Conservation (phyloP, 495 filamentous ascomycete species). For the Lepidopterella palustris region DNA sequence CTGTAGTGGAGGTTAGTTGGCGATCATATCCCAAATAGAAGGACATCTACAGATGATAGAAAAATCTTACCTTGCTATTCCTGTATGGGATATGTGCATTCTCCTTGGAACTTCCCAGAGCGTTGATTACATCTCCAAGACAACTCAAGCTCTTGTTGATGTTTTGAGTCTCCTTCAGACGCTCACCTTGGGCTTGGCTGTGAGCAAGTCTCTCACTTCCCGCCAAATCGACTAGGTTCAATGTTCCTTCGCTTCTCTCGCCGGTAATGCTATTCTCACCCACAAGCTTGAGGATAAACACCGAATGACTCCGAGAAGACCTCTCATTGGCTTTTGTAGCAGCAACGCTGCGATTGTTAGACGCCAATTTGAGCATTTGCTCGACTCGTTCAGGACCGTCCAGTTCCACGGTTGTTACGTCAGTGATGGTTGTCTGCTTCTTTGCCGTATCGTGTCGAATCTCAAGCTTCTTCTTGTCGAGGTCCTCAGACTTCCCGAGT, state of each 20-base stretch:
- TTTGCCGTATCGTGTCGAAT: slow-evolving; percentile 78
- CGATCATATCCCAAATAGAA: background rate
- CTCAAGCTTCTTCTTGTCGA: slow-evolving; percentile 84
- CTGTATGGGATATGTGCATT: slow-evolving; percentile 87
- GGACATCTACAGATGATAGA: background rate
- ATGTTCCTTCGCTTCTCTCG: slow-evolving; percentile 81
- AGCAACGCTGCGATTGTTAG: slow-evolving; percentile 80
- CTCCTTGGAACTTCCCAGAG: slow-evolving; percentile 77
- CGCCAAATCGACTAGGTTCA: slow-evolving; percentile 94
- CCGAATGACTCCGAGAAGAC: slow-evolving; percentile 87
- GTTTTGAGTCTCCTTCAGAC: slow-evolving; percentile 89
- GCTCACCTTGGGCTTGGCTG: slow-evolving; percentile 72
- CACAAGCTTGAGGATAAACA: slow-evolving; percentile 87
- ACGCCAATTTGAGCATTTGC: slow-evolving; percentile 67
- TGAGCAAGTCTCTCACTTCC: slow-evolving; percentile 88
- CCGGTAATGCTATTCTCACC: slow-evolving; percentile 76
- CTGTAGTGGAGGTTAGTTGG: slow-evolving; percentile 35
- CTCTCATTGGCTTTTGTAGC: slow-evolving; percentile 95
- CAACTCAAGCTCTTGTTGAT: slow-evolving; percentile 93
- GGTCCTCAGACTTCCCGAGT: slow-evolving; percentile 66
- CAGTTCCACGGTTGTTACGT: slow-evolving; percentile 69
- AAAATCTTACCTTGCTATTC: slow-evolving; percentile 72
- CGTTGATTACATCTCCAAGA: slow-evolving; percentile 89
- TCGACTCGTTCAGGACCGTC: slow-evolving; percentile 75
- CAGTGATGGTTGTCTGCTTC: slow-evolving; percentile 78